Base-by-base conservation (phyloP, 1,284 basidiomycete species). In the Microbotryomycetes sp. region DNA sequence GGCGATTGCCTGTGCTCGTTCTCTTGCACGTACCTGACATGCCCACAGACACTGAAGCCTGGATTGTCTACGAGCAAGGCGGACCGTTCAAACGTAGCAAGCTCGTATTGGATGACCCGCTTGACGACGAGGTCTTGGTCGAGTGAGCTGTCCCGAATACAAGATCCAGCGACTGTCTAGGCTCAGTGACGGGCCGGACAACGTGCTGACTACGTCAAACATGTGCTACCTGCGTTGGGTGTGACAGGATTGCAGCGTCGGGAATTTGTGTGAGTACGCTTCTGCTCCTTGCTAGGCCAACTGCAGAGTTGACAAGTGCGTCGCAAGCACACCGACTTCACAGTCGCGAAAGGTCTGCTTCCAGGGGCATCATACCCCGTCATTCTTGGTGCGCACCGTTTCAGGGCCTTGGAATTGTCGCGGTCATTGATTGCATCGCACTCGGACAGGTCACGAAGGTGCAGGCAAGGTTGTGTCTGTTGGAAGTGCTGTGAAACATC, bases 381-480 rank as follows among this genome's bases (percentile, higher is more conserved):
- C 9, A 55, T 55, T 13, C 35, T 55, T n/a, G 53, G 53, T 55
- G n/a, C 13, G 53, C 18, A 50, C 11, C 13, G 15, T n/a, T 50
- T n/a, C n/a, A n/a, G n/a, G n/a, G n/a, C n/a, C n/a, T n/a, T n/a
- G n/a, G n/a, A n/a, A 15, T 27, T 50, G 18, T 29, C 21, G 15
- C 26, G 15, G 15, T 52, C 51, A 52, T n/a, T n/a, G n/a, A n/a
- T n/a, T n/a, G n/a, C n/a, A n/a, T n/a, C n/a, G n/a, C n/a, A n/a
- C n/a, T n/a, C n/a, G n/a, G 16, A 15, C 31, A 55, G 53, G 53
- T 41, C 53, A 55, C 23, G 53, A 55, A 45, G 53, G 53, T 13
- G 18, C 30, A 31, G 53, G 53, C 28, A 11, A 26, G 13, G 53
- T 55, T 18, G 24, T 15, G 30, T 13, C 28, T n/a, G 28, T 30